Evolutionary conservation across 768 basidiomycete species (phyloP), one percentile per base, ranked within the genome.

Genomic region (Lentinula boryana): DNA sequence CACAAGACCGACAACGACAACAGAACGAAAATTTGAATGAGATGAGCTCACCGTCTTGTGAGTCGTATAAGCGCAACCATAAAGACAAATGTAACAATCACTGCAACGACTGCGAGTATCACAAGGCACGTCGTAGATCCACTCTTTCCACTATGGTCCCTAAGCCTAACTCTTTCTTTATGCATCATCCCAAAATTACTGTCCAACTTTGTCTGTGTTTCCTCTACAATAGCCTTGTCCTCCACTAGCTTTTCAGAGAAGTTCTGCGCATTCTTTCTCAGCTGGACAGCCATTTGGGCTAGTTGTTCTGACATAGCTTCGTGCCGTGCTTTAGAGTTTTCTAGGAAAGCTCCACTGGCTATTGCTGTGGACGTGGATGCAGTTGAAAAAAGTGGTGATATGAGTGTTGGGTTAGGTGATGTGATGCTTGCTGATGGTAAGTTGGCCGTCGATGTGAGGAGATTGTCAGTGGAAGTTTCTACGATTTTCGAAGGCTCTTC

Each of bases 241-340:
- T 86, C 86, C 44, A 76, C 85, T 1, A 98, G 76, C 10, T 85
- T 77, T 4, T 79, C 78, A 4, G 88, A 82, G 69, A 98, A 95
- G 66, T 93, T 85, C 0, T 87, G 69, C 0, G 93, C 87, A 65
- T 96, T 96, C 23, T 84, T 79, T 66, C 90, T 91, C 54, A 98
- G 84, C 69, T 94, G 93, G 9, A 85, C 77, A 0, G 93, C 93
- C 95, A 98, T 98, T 60, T 84, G 72, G 0, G 85, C 86, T 27
- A 95, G 83, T 67, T 92, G 88, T 8, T 77, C 76, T 0, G 89
- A 81, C 51, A 95, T 83, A 23, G 90, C 84, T 55, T 91, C 83
- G 27, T 95, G 93, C 2, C 89, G 73, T 0, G 80, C 78, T 38
- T 71, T 80, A n/a, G 87, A 83, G 62, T 83, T 81, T 66, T 84